Conservation (phyloP, 2,329 filamentous ascomycete species). For the Calycina marina region DNA sequence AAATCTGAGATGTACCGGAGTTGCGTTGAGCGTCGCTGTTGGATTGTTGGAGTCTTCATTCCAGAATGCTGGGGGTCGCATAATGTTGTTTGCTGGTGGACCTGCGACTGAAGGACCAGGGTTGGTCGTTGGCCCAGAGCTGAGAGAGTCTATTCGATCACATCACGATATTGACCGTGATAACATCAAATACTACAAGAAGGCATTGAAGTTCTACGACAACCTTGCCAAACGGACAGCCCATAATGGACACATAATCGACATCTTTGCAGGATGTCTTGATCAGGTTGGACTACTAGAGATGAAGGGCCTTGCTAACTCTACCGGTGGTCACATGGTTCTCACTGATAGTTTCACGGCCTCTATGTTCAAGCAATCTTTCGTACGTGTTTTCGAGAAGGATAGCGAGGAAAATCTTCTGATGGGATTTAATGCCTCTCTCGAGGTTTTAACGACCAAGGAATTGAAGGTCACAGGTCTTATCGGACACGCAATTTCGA, state of each 20-base stretch:
- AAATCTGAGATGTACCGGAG: constrained; percentile 81
- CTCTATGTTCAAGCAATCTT: constrained; percentile 98
- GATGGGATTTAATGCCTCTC: constrained; percentile 95
- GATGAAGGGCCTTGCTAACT: constrained; percentile 96
- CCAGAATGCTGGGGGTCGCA: constrained; percentile 83
- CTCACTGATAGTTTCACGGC: constrained; percentile 96
- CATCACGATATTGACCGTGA: constrained; percentile 98
- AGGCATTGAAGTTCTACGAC: constrained; percentile 97
- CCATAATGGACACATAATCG: constrained; percentile 93
- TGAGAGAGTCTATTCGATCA: constrained; percentile 91
- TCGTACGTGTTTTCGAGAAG: constrained; percentile 93
- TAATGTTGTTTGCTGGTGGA: constrained; percentile 95
- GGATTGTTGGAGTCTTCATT: constrained; percentile 89
- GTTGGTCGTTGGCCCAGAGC: constrained; percentile 89
- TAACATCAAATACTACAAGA: constrained; percentile 99
- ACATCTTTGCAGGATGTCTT: constrained; percentile 93
- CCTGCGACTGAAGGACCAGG: constrained; percentile 92
- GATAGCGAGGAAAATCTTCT: constrained; percentile 86
- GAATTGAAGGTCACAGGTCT: constrained; percentile 95
- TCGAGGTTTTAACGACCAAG: constrained; percentile 94
- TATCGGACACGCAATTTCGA: constrained; percentile 88
- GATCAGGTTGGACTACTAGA: constrained; percentile 95
- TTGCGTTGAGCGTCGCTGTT: constrained; percentile 89
- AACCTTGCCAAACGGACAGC: constrained; percentile 83
- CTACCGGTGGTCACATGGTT: constrained; percentile 95